Evolutionary conservation across 805 yeast genomes (phyloP).

Genomic region (Yarrowia sp.): DNA sequence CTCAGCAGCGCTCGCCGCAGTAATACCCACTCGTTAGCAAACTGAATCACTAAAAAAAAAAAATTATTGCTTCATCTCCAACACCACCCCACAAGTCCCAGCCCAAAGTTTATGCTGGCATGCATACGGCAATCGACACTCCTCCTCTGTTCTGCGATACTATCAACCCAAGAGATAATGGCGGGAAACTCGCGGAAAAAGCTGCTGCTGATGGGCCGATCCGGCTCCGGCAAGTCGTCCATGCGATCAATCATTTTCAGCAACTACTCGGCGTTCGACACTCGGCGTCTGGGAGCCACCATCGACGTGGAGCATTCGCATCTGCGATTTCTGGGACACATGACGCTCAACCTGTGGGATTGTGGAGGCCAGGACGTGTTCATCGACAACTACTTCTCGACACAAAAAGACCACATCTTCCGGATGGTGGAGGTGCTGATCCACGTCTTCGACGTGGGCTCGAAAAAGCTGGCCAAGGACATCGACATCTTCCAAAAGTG

Average conservation of each 20-base stretch:
- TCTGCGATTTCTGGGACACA: slow-evolving; percentile 84
- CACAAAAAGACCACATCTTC: slow-evolving; percentile 88
- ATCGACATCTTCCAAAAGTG: slow-evolving; percentile 87
- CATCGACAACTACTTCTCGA: slow-evolving; percentile 88
- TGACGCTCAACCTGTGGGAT: slow-evolving; percentile 95
- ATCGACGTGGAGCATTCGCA: slow-evolving; percentile 98
- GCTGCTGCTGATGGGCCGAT: slow-evolving; percentile 70
- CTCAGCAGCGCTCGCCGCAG: too few species aligned
- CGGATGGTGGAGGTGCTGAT: slow-evolving; percentile 93
- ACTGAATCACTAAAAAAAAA: too few species aligned
- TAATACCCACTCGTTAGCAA: too few species aligned
- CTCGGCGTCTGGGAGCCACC: slow-evolving; percentile 92
- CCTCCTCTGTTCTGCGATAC: too few species aligned
- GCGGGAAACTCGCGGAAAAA: slow-evolving; percentile 44
- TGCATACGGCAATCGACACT: neutral
- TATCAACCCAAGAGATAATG: slow-evolving; percentile 31
- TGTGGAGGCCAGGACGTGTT: slow-evolving; percentile 94
- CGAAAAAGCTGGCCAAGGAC: slow-evolving; percentile 87
- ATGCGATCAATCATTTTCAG: slow-evolving; percentile 96
- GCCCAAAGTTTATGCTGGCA: too few species aligned
- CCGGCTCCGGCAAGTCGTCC: slow-evolving; percentile 96
- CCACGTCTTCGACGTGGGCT: slow-evolving; percentile 94
- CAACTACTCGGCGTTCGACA: slow-evolving; percentile 94
- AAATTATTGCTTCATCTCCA: too few species aligned
- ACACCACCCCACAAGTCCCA: too few species aligned